Evolutionary conservation across 73 alveolate genomes (phyloP), one percentile per base, ranked within the genome.

Genomic region (Effrenium voratum): DNA sequence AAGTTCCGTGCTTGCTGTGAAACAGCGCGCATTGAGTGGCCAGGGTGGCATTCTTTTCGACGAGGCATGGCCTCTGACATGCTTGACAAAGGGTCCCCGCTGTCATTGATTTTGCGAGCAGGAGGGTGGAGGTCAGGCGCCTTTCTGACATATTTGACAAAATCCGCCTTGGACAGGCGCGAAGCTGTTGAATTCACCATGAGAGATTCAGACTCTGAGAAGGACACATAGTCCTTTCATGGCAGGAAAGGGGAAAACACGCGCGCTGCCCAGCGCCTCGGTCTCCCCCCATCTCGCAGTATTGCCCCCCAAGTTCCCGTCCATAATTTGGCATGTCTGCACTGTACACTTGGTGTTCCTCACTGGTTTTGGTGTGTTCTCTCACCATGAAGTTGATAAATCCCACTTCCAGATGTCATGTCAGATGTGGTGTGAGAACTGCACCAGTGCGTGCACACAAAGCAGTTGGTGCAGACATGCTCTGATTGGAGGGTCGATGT

Each of bases 121-220:
- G 85, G 85, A 0, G 85, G 85, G 8, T 75, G 85, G 85, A 47
- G 85, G 6, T 75, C 85, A 10, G 85, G 85, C 38, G 85, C 85
- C 34, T 75, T 75, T 75, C 85, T 75, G 22, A 8, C 85, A 10
- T 75, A 75, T 36, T 50, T 75, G n/a, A 32, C 85, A 15, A 3
- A 43, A 1, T 75, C 85, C 13, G 46, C 85, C 36, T 1, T 75
- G 30, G 85, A 75, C 55, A n/a, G 52, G 22, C 86, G 86, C 43
- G 55, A 75, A 28, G 86, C 86, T 16, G 34, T 75, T 6, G 55
- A 12, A 32, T 75, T 36, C 30, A n/a, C 57, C 0, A 32, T 75
- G 32, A 75, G 36, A 22, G 57, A 75, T 34, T 75, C 86, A 19
- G 86, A 75, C 36, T 75, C 86, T 10, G 86, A 75, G n/a, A 41